Percentiles rank a stretch among this genome's conserved stretches.
Conservation (phyloP, 371 early-diverging fungal genomes). For the Dinochytrium kinnereticum region DNA sequence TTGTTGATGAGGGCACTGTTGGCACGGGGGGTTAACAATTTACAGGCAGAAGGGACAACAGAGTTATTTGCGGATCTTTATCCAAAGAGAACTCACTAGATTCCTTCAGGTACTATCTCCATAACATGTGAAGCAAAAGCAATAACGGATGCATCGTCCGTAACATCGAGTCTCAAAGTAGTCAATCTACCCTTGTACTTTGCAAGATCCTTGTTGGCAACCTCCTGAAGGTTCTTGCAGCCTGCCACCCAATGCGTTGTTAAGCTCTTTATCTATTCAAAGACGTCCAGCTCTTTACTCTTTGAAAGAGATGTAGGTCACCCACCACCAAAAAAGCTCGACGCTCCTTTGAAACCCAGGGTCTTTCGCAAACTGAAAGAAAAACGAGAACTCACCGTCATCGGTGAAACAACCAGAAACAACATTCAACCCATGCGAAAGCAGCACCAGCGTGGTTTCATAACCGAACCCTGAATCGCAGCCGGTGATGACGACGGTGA, state of each 20-base stretch:
- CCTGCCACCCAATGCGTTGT: neutral
- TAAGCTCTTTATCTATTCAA: too few relatives aligned
- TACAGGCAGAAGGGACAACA: too few relatives aligned
- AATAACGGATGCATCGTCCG: conserved; percentile 30
- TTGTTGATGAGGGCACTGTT: conserved; percentile 35
- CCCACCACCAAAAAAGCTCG: too few relatives aligned
- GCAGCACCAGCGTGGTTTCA: conserved; percentile 23
- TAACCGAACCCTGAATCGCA: conserved; percentile 44
- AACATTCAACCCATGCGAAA: conserved; percentile 24
- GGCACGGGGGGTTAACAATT: too few relatives aligned
- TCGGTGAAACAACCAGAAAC: conserved; percentile 37
- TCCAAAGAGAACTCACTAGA: conserved; percentile 11
- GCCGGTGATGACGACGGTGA: conserved; percentile 35
- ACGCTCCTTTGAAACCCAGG: too few relatives aligned
- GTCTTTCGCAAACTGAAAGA: too few relatives aligned
- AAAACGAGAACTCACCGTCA: conserved; percentile 16
- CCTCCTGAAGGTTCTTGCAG: neutral
- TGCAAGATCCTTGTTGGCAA: neutral
- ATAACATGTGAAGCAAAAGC: conserved; percentile 9
- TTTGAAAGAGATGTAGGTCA: too few relatives aligned
- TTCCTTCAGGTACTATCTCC: conserved; percentile 15
- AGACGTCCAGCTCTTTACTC: too few relatives aligned
- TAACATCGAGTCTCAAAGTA: conserved; percentile 35
- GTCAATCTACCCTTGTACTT: conserved; percentile 15
- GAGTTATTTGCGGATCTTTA: neutral